Evolutionary conservation across 164 flowering plant genomes (phyloP).

Genomic region (Sedum album): DNA sequence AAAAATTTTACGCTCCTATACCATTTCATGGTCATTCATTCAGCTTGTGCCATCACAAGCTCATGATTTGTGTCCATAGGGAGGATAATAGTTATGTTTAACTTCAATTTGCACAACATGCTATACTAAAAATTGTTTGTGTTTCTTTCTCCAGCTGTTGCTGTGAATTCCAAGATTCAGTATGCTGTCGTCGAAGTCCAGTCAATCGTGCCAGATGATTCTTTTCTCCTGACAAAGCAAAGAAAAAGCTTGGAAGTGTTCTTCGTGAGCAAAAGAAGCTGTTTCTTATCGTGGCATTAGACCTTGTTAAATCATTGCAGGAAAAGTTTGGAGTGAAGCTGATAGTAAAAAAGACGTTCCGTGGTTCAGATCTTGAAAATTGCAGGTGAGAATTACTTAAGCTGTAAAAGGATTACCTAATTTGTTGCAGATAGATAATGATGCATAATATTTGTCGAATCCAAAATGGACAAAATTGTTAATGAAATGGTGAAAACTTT

Average conservation of each 20-base stretch:
- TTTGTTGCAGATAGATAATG: not conserved
- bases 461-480: not conserved
- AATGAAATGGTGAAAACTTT: not conserved
- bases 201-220: conserved; percentile 23
- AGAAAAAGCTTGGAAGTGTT: conserved; percentile 42
- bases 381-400: conserved; percentile 45
- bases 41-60: not conserved
- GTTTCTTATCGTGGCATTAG: conserved; percentile 67
- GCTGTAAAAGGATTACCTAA: not conserved
- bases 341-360: conserved; percentile 41
- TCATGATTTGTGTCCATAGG: not conserved
- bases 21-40: not conserved
- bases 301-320: conserved; percentile 66
- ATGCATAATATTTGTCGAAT: not conserved
- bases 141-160: conserved; percentile 62
- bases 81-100: not conserved
- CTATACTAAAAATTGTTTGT: not conserved
- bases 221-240: conserved; percentile 35
- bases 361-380: conserved; percentile 84
- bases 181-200: conserved; percentile 70
- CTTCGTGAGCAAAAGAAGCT: conserved; percentile 42
- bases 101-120: not conserved
- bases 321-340: conserved; percentile 77
- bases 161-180: conserved; percentile 81
- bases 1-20: not conserved